Evolutionary conservation across 2,329 filamentous ascomycete genomes (phyloP), one percentile per base, ranked within the genome.

Genomic region (Leptographium radiaticola): DNA sequence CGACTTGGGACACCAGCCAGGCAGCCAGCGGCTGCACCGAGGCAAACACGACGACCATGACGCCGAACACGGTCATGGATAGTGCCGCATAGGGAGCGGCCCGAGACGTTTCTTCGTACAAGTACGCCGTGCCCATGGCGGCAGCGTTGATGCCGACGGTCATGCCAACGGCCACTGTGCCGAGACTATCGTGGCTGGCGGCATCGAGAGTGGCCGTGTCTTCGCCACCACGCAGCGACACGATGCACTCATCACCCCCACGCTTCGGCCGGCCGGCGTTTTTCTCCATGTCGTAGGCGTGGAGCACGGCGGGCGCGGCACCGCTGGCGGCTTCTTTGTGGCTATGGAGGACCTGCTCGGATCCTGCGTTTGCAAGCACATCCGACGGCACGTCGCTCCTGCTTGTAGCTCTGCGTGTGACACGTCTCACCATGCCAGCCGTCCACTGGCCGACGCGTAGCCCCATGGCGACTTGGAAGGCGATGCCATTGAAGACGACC

Each of bases 71-170:
- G 8, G 76, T 78, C 78, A 80, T 80, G 1, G 76, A 71, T 16
- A 81, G 63, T 2, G 74, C 75, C 2, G 77, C 75, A 58, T 80
- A 80, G 0, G 77, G 76, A 2, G 76, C 75, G 4, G 77, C 74
- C 1, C 68, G 70, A 57, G 73, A 78, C 52, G 68, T 68, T 9
- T 69, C 70, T 62, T 80, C 76, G 54, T 80, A 79, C 15, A 81
- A 67, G 56, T 78, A 76, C 0, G 77, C 71, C 0, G 78, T 77
- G 2, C 78, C 78, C 76, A 81, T 79, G 4, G 78, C 78, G 0
- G 77, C 77, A 1, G 76, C 76, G 58, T 81, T 81, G 66, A 80
- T 73, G 4, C 78, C 78, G 49, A 80, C 70, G 0, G 75, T 69
- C 39, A 77, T 69, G 39, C 77, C 78, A 0, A 72, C 67, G 0